Percentiles rank a stretch among this genome's conserved stretches.
These are phyloP conservation scores for Plantago coronopus DNA, from an alignment of 305 asterid genomes.

Conservation along the genomic window DNA sequence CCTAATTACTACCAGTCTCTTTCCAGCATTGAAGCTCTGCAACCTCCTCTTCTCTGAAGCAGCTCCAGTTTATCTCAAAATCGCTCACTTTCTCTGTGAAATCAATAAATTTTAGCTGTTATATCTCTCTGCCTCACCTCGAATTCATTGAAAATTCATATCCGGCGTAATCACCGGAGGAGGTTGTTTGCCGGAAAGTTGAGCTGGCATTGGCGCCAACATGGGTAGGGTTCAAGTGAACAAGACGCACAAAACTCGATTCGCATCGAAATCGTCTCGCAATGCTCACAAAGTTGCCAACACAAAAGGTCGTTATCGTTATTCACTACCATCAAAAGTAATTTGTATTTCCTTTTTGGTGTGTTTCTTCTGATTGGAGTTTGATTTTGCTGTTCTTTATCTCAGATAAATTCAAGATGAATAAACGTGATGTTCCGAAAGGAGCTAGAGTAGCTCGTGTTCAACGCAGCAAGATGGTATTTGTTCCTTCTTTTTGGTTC, in stretches of 20 bases:
- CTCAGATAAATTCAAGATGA: conserved; percentile 50
- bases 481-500: conserved; percentile 17
- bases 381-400: conserved; percentile 1
- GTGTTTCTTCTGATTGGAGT: background rate
- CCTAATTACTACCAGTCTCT: background rate
- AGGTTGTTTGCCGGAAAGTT: background rate
- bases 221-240: conserved; percentile 75
- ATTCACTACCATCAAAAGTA: background rate
- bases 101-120: background rate
- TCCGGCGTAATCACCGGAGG: background rate
- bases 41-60: background rate
- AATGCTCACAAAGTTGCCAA: conserved; percentile 71
- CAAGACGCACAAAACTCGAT: conserved; percentile 75
- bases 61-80: background rate
- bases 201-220: background rate
- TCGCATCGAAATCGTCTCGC: conserved; percentile 80
- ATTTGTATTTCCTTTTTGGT: background rate
- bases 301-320: conserved; percentile 38
- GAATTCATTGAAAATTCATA: too few species aligned
- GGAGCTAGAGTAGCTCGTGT: conserved; percentile 81
- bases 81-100: background rate
- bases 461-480: conserved; percentile 81
- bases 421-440: conserved; percentile 47
- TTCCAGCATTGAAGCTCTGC: background rate
- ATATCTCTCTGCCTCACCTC: background rate